These are phyloP conservation scores for Dittrichia graveolens DNA, from an alignment of 129 eudicot genomes.

Conservation along the genomic window DNA sequence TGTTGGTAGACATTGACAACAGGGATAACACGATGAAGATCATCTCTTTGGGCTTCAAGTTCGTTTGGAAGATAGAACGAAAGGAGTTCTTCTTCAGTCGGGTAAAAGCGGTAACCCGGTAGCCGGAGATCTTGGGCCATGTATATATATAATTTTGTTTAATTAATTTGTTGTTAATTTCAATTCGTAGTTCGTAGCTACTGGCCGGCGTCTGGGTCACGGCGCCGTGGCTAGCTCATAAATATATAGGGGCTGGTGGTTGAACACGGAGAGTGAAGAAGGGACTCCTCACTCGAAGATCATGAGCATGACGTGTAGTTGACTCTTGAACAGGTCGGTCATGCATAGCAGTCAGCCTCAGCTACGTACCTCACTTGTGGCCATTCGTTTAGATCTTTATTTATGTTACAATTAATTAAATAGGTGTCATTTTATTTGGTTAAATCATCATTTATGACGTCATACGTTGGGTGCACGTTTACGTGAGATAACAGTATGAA, in stretches of 20 bases:
- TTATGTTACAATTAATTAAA: not conserved
- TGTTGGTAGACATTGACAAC: slow-evolving; percentile 53
- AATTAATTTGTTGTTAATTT: too few relatives aligned
- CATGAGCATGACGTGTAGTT: slow-evolving; percentile 5
- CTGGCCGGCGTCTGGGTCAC: not conserved
- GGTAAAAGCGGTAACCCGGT: slow-evolving; percentile 71
- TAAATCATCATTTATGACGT: not conserved
- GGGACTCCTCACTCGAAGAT: slow-evolving; percentile 13
- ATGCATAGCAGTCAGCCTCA: too few relatives aligned
- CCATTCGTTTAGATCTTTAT: slow-evolving; percentile 20
- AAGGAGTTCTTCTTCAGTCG: slow-evolving; percentile 80
- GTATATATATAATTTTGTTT: too few relatives aligned
- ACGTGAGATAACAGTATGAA: too few relatives aligned
- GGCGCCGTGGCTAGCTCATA: slow-evolving; percentile 23
- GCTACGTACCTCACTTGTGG: slow-evolving; percentile 8
- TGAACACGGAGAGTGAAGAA: slow-evolving; percentile 37
- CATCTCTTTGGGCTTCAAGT: slow-evolving; percentile 40
- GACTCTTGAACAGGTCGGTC: slow-evolving; percentile 31
- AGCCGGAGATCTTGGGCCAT: slow-evolving; percentile 23
- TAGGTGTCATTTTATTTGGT: not conserved
- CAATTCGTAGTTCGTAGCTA: too few relatives aligned
- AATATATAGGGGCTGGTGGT: not conserved
- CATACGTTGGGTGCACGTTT: not conserved
- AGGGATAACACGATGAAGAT: slow-evolving; percentile 58
- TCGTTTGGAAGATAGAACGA: slow-evolving; percentile 57